Evolutionary conservation across 495 filamentous ascomycete genomes (phyloP).

Genomic region (Trichoderma virens): DNA sequence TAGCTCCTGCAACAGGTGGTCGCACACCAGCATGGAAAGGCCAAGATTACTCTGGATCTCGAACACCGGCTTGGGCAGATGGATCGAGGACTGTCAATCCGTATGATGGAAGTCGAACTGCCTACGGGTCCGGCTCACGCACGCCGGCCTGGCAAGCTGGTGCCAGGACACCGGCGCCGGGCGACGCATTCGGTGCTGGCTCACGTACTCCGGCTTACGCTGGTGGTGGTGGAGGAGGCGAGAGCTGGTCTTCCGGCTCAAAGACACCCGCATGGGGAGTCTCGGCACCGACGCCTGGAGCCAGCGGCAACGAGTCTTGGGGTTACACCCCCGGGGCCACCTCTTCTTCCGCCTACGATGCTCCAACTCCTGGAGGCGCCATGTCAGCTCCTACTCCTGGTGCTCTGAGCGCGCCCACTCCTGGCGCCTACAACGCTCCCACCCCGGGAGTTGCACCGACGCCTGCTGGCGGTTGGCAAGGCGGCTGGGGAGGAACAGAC

Average conservation of each 20-base stretch:
- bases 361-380: constrained; percentile 67
- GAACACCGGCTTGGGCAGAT: constrained; percentile 77
- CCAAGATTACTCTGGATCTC: constrained; percentile 45
- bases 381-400: constrained; percentile 54
- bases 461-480: constrained; percentile 43
- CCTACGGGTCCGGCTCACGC: constrained; percentile 50
- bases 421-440: constrained; percentile 55
- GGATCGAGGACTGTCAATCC: constrained; percentile 68
- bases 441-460: constrained; percentile 51
- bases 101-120: constrained; percentile 70
- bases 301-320: constrained; percentile 39
- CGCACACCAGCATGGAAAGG: constrained; percentile 64
- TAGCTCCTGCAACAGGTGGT: constrained; percentile 47
- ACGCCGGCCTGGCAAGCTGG: constrained; percentile 46
- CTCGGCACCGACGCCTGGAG: constrained; percentile 49
- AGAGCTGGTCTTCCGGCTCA: constrained; percentile 62
- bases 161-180: constrained; percentile 50
- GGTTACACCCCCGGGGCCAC: constrained; percentile 46
- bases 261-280: constrained; percentile 68
- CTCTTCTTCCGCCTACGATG: constrained; percentile 61
- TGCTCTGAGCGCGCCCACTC: constrained; percentile 45
- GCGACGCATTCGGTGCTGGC: constrained; percentile 55
- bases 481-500: constrained; percentile 29
- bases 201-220: constrained; percentile 64
- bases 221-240: constrained; percentile 41